Base-by-base conservation (phyloP, 2,329 filamentous ascomycete species). In the Colletotrichum viniferum region DNA sequence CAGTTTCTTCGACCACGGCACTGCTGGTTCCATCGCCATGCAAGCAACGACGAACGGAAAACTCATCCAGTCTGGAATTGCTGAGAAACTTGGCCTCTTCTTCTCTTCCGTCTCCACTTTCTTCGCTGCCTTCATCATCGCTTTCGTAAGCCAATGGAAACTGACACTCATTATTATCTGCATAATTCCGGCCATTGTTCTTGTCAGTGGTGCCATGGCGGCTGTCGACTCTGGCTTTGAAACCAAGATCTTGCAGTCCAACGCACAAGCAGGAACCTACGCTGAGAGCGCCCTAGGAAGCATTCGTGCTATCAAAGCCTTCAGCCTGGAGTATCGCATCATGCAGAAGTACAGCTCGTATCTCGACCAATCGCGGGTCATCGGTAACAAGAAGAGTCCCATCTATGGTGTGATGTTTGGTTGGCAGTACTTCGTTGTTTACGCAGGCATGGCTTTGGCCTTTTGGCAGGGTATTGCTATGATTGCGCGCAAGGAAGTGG, bases 1-100 rank as follows among this genome's bases (percentile, higher is more conserved):
- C 34, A 83, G 85, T 67, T 87, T 86, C 78, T 90, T 88, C 74
- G 88, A 90, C 77, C 81, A 80, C 43, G 81, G 81, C 21, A 78
- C 78, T 3, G 81, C 81, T 18, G 86, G 86, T 2, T 86, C 85
- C 4, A 81, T 85, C 14, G 80, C 86, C 0, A 81, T 82, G 18
- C 82, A 85, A 66, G 83, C 86, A n/a, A 87, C 85, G 1, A 85
- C 85, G 2, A 86, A 85, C 74, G 81, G 81, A 8, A 83, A 83
- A 36, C 78, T 82, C 8, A 81, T 86, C 69, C 82, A 85, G 66
- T 69, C 79, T 30, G 84, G 83, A 43, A 83, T 84, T 28, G 80
- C 82, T 1, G 83, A 85, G 65, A 84, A 84, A 72, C 78, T 86
- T 3, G 82, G 81, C 2, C 73, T 85, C 4, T 78, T 82, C 9